phyloP scores from a whole-genome alignment of 495 filamentous ascomycete genomes.

The Hypoxylon fuscum region DNA sequence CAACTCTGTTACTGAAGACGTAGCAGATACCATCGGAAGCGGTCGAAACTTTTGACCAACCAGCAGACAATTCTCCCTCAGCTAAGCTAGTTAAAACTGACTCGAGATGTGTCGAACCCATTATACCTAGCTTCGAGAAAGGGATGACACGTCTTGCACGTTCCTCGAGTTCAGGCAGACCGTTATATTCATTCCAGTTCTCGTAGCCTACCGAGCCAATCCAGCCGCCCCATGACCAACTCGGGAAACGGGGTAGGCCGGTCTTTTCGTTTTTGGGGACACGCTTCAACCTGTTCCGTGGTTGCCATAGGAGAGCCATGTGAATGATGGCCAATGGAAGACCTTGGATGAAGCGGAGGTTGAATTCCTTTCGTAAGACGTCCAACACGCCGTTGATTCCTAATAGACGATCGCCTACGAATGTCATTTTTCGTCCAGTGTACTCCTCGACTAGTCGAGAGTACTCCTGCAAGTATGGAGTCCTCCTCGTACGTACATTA shows the following conservation, averaged over 20 bases:
- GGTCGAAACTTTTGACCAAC: background rate
- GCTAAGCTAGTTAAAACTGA: background rate
- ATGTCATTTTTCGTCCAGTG: constrained; percentile 20
- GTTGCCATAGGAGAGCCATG: constrained; percentile 31
- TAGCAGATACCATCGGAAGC: background rate
- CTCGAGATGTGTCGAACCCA: background rate
- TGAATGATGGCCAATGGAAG: constrained; percentile 24
- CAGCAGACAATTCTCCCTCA: background rate
- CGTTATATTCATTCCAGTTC: background rate
- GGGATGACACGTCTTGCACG: background rate
- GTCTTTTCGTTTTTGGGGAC: constrained; percentile 3
- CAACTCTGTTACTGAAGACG: background rate
- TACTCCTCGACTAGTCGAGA: constrained; percentile 25
- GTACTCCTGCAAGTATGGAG: constrained; percentile 28
- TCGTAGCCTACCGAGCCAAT: background rate
- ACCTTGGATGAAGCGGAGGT: constrained; percentile 22
- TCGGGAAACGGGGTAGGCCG: constrained; percentile 15
- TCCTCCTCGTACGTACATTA: background rate
- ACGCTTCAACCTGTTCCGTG: constrained; percentile 4
- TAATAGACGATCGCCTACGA: constrained; percentile 14
- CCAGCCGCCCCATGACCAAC: constrained; percentile 38
- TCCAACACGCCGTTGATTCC: constrained; percentile 27
- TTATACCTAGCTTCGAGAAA: background rate
- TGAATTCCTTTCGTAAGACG: constrained; percentile 11
- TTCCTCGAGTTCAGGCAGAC: background rate